Base-by-base conservation (phyloP, 768 basidiomycete genomes). In the Termitomyces titanicus region DNA sequence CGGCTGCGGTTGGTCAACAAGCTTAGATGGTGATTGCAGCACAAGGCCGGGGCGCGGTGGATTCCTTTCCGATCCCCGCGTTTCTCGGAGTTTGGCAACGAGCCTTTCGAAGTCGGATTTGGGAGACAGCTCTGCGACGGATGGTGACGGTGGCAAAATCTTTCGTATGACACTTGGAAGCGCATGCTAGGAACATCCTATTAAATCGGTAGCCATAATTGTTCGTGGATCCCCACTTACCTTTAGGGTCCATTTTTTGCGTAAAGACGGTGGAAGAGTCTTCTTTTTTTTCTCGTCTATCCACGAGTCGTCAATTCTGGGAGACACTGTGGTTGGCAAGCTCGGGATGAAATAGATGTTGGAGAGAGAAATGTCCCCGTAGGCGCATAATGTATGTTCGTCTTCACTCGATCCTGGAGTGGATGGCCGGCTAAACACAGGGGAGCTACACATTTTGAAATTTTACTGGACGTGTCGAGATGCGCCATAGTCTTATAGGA, bases 291-390 rank as follows among this genome's bases (percentile, higher is more conserved):
- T 40, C 5, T 54, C 40, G 22, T 53, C 44, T 35, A 54, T 44
- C 47, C 54, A 54, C 24, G 54, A 45, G 18, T 56, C 51, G 43
- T 58, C 54, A 47, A 25, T 50, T 42, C 56, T 44, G 17, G 67
- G 67, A 10, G 68, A 61, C 25, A 68, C 49, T 0, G 61, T 60
- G 1, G 64, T 61, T 13, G 65, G 62, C 29, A 66, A 61, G 15
- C 72, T 66, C 0, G 72, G 73, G 4, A 76, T 56, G 29, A 71
- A 71, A 25, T 71, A 66, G 24, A 68, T 59, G 42, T 75, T 72
- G 22, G 72, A 63, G 1, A 75, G 65, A 1, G 77, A 77, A 24
- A 79, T 73, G 24, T 81, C 77, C 8, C 81, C 79, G 38, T 69
- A 80, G 12, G 69, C 75, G 25, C 65, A 70, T 40, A 82, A 59